Conservation (phyloP, 768 basidiomycete species). For the Xerocomellus dryophilus region DNA sequence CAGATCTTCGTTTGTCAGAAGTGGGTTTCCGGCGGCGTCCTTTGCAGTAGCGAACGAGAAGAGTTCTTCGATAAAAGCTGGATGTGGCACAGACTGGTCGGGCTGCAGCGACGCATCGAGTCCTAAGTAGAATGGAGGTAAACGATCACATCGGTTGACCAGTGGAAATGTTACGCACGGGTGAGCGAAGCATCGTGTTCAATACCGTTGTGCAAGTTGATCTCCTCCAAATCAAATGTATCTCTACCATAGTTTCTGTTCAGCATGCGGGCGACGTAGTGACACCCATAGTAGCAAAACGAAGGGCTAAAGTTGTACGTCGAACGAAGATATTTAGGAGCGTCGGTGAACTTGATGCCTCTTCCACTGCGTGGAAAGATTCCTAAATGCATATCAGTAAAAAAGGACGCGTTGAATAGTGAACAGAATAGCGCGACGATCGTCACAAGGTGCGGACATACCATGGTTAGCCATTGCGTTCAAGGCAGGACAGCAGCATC, state of each 20-base stretch:
- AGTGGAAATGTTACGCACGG: slow-evolving; percentile 16
- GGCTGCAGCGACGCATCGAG: slow-evolving; percentile 46
- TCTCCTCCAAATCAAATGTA: slow-evolving; percentile 55
- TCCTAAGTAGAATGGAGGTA: slow-evolving; percentile 38
- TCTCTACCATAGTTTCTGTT: slow-evolving; percentile 53
- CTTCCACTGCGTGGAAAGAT: slow-evolving; percentile 60
- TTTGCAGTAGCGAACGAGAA: slow-evolving; percentile 59
- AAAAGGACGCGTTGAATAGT: not conserved
- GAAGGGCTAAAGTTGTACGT: slow-evolving; percentile 70
- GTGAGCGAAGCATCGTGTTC: slow-evolving; percentile 28
- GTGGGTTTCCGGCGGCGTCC: slow-evolving; percentile 41
- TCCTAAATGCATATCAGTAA: slow-evolving; percentile 13
- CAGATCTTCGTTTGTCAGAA: slow-evolving; percentile 59
- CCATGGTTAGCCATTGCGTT: slow-evolving; percentile 84
- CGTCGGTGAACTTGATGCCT: slow-evolving; percentile 56
- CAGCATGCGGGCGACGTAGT: slow-evolving; percentile 55
- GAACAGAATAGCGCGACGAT: not conserved
- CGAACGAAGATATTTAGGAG: slow-evolving; percentile 37
- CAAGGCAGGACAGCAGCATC: slow-evolving; percentile 67
- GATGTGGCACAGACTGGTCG: slow-evolving; percentile 53
- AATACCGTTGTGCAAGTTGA: slow-evolving; percentile 15
- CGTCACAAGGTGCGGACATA: slow-evolving; percentile 47
- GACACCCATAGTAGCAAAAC: slow-evolving; percentile 63
- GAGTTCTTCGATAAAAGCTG: slow-evolving; percentile 52
- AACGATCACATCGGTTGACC: not conserved